Conservation (phyloP, 345 rosid species). For the Euphorbia pulcherrima region DNA sequence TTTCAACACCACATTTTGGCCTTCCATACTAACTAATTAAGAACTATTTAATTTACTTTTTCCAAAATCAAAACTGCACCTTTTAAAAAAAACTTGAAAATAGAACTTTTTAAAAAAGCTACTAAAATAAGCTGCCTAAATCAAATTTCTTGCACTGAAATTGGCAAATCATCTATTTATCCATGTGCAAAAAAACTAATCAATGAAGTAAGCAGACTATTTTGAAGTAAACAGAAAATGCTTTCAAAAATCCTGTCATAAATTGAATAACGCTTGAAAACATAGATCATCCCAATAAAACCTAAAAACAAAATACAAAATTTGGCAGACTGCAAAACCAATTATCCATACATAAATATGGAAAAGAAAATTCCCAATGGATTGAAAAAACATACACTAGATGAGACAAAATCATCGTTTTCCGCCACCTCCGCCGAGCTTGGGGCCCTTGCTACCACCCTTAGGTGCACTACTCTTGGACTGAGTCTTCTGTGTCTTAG, state of each 20-base stretch:
- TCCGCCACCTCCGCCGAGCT: slow-evolving; percentile 81
- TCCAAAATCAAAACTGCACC: too few species aligned
- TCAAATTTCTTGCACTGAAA: not conserved
- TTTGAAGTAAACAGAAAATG: not conserved
- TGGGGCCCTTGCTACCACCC: slow-evolving; percentile 53
- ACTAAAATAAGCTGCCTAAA: too few species aligned
- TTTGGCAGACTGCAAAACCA: not conserved
- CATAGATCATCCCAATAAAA: not conserved
- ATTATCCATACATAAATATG: not conserved
- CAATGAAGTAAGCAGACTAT: not conserved
- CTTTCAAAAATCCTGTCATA: not conserved
- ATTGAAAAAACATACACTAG: too few species aligned
- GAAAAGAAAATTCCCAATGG: not conserved
- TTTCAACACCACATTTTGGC: too few species aligned
- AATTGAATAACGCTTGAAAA: not conserved
- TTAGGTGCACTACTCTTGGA: slow-evolving; percentile 42
- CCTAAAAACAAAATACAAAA: not conserved
- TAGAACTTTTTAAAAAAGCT: too few species aligned
- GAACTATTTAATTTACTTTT: too few species aligned
- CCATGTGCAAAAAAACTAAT: not conserved
- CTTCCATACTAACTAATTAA: too few species aligned
- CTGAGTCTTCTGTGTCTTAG: slow-evolving; percentile 54
- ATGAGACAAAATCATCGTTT: slow-evolving; percentile 40
- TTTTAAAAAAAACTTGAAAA: too few species aligned
- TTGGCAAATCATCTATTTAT: not conserved